A percentile compares a stretch with the other conserved stretches of the same genome.
Evolutionary conservation across 2,329 filamentous ascomycete species (phyloP).

Genomic region (Sclerotinia glacialis): DNA sequence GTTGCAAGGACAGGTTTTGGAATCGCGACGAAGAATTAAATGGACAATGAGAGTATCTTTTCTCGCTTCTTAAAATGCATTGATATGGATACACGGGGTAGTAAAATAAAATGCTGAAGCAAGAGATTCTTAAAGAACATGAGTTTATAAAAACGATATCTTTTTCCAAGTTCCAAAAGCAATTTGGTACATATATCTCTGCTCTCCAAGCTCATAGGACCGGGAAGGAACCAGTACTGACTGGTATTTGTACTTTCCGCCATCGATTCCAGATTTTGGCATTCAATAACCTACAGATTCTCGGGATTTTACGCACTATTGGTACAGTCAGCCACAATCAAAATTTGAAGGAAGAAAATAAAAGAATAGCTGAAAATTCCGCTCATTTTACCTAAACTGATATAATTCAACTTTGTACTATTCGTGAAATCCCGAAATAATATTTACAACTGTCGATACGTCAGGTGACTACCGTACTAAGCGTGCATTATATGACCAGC

Average conservation of each 20-base stretch:
- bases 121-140: background rate
- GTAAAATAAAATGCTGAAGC: background rate
- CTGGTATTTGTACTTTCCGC: background rate
- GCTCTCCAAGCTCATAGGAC: background rate
- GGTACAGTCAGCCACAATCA: too few species aligned
- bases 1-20: accelerated
- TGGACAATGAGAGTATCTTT: too few species aligned
- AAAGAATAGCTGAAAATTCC: too few species aligned
- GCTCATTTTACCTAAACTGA: too few species aligned
- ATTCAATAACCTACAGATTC: background rate
- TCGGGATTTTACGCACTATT: too few species aligned
- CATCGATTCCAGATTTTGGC: background rate
- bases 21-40: background rate
- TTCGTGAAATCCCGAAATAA: too few species aligned
- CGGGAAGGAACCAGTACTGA: background rate
- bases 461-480: too few species aligned
- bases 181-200: background rate
- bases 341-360: too few species aligned
- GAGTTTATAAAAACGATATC: accelerated
- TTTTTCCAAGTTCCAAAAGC: too few species aligned
- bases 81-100: background rate
- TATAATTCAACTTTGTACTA: too few species aligned
- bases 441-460: too few species aligned
- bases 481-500: too few species aligned
- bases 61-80: background rate